These are phyloP conservation scores for Pseudocercospora fijiensis DNA, from an alignment of 2,329 filamentous ascomycete genomes.

Conservation along the genomic window DNA sequence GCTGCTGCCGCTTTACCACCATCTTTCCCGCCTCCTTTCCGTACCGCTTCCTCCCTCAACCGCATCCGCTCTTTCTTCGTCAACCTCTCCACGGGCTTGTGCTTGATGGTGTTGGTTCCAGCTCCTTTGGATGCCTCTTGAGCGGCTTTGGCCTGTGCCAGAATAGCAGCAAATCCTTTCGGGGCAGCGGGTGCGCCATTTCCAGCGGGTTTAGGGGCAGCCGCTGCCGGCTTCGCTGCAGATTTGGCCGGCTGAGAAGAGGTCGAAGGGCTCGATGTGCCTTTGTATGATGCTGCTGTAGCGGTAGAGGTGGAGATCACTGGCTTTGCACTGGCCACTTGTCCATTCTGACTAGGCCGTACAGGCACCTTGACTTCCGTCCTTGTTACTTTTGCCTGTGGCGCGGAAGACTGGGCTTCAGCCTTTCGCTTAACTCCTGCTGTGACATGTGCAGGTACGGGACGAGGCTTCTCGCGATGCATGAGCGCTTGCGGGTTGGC, in stretches of 20 bases:
- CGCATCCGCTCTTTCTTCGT: slow-evolving; percentile 55
- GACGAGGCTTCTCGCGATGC: slow-evolving; percentile 21
- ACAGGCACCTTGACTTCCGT: slow-evolving; percentile 35
- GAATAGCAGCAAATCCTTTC: slow-evolving; percentile 71
- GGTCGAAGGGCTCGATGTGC: slow-evolving; percentile 19
- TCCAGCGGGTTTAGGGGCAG: slow-evolving; percentile 15
- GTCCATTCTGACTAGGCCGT: slow-evolving; percentile 18
- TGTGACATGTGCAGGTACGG: slow-evolving; percentile 30
- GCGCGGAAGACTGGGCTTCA: slow-evolving; percentile 39
- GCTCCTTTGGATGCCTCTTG: slow-evolving; percentile 59
- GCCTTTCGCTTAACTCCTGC: slow-evolving; percentile 39
- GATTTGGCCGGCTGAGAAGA: slow-evolving; percentile 21
- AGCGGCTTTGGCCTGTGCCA: slow-evolving; percentile 68
- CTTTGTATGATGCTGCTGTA: slow-evolving; percentile 16
- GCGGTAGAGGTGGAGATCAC: slow-evolving; percentile 24
- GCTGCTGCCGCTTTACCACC: slow-evolving; percentile 23
- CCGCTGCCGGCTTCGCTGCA: slow-evolving; percentile 5
- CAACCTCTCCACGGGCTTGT: slow-evolving; percentile 69
- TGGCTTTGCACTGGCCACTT: slow-evolving; percentile 24
- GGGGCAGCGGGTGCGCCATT: slow-evolving; percentile 47
- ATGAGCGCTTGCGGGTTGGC: slow-evolving; percentile 21
- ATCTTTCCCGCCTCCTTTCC: slow-evolving; percentile 42
- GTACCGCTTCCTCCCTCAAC: slow-evolving; percentile 42
- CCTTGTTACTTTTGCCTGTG: slow-evolving; percentile 37
- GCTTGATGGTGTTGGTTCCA: slow-evolving; percentile 68